These are phyloP conservation scores for Heterobasidion parviporum DNA, from an alignment of 1,284 basidiomycete species.

Conservation along the genomic window DNA sequence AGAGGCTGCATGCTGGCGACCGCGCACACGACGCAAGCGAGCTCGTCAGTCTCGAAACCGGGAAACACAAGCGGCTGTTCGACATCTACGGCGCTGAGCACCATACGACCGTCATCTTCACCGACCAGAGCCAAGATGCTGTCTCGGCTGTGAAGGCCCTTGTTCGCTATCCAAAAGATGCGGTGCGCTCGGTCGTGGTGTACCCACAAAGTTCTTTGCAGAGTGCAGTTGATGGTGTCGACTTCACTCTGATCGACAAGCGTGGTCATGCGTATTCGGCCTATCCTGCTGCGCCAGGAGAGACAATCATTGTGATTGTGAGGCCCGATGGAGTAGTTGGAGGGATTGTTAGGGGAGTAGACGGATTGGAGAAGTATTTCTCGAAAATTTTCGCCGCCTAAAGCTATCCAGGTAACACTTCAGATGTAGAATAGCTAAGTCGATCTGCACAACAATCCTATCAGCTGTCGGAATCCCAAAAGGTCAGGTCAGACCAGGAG, in stretches of 20 bases:
- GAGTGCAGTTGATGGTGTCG: background rate
- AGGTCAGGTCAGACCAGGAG: too few species aligned
- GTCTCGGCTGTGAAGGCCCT: background rate
- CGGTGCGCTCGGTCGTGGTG: background rate
- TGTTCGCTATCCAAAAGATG: background rate
- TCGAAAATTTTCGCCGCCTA: background rate
- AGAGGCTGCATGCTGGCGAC: constrained; percentile 9
- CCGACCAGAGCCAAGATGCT: background rate
- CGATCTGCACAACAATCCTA: too few species aligned
- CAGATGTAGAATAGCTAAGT: too few species aligned
- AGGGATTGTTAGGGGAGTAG: background rate
- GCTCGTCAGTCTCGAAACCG: background rate
- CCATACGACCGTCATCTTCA: constrained; percentile 7
- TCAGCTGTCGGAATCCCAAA: too few species aligned
- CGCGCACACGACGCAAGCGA: constrained; percentile 13
- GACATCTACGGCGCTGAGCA: constrained; percentile 2
- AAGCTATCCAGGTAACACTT: background rate
- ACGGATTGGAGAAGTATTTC: constrained; percentile 1
- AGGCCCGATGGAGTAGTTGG: constrained; percentile 4
- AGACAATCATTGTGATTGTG: background rate
- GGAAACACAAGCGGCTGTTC: constrained; percentile 1
- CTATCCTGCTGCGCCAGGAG: background rate
- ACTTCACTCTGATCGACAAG: background rate
- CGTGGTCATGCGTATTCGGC: background rate
- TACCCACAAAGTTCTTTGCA: background rate